These are phyloP conservation scores for Debaryomycetaceae sp. DNA, from an alignment of 1,139 yeast species.

Conservation along the genomic window DNA sequence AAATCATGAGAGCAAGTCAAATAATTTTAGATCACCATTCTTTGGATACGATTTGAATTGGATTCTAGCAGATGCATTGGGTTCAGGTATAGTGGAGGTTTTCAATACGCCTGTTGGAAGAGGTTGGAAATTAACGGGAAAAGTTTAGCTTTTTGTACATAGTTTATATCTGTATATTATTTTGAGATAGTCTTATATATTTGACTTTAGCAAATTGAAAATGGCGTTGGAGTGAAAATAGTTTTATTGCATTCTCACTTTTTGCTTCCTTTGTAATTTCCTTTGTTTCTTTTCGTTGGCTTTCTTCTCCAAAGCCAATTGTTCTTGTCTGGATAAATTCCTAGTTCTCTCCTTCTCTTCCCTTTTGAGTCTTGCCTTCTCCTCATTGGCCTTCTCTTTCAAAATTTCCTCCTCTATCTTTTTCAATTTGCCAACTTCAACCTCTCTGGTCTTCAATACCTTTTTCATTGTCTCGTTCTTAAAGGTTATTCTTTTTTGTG, in stretches of 20 bases:
- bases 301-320: constrained; percentile 72
- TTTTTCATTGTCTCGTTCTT: constrained; percentile 73
- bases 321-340: constrained; percentile 65
- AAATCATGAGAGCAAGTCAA: constrained; percentile 31
- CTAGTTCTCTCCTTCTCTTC: constrained; percentile 54
- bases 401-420: constrained; percentile 57
- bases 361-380: constrained; percentile 67
- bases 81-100: constrained; percentile 67
- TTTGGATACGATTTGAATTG: constrained; percentile 60
- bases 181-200: constrained; percentile 2
- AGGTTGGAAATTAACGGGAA: constrained; percentile 63
- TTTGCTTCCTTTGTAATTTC: constrained; percentile 41
- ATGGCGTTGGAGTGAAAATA: too few relatives aligned
- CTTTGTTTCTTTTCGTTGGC: constrained; percentile 42
- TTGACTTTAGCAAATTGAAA: not conserved
- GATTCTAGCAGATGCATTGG: constrained; percentile 63
- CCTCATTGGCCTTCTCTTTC: constrained; percentile 66
- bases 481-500: constrained; percentile 42
- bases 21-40: constrained; percentile 51
- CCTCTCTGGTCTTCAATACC: constrained; percentile 71
- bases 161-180: not conserved
- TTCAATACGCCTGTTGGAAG: constrained; percentile 68
- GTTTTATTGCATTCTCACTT: constrained; percentile 29
- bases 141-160: constrained; percentile 18
- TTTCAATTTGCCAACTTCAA: constrained; percentile 56